Percentiles rank a stretch among this genome's conserved stretches.
These are phyloP conservation scores for Saksenaea vasiformis DNA, from an alignment of 371 early-diverging fungal species.

Conservation along the genomic window DNA sequence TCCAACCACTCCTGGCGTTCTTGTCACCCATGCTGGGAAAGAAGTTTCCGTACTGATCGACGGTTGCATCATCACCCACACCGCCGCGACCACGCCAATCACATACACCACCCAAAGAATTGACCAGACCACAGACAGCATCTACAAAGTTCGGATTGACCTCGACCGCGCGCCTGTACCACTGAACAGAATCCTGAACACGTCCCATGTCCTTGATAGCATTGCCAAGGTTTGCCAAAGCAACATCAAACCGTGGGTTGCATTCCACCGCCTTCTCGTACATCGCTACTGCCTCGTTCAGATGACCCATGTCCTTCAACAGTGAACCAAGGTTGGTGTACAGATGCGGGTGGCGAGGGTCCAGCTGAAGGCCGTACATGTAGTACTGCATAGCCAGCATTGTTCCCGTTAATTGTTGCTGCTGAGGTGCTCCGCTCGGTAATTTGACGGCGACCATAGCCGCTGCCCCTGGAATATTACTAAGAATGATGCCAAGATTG, in stretches of 20 bases:
- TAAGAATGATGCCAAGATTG: constrained; percentile 84
- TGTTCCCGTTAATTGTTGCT: constrained; percentile 60
- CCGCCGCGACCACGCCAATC: constrained; percentile 86
- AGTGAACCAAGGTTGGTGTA: constrained; percentile 90
- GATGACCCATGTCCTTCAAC: constrained; percentile 85
- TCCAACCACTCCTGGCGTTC: constrained; percentile 65
- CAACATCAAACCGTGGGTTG: constrained; percentile 88
- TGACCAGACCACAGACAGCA: constrained; percentile 89
- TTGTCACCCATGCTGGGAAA: constrained; percentile 19
- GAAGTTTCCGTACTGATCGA: constrained; percentile 40
- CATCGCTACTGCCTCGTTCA: constrained; percentile 82
- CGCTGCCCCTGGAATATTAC: constrained; percentile 66
- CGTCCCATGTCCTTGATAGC: constrained; percentile 88
- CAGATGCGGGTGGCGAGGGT: constrained; percentile 85
- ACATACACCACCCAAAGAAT: constrained; percentile 85
- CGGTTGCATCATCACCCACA: constrained; percentile 45
- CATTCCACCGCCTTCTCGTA: constrained; percentile 88
- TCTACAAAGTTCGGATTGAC: constrained; percentile 91
- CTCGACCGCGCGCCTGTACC: constrained; percentile 84
- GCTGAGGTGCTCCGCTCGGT: constrained; percentile 16
- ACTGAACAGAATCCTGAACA: constrained; percentile 85
- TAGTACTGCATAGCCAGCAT: constrained; percentile 83
- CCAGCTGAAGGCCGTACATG: constrained; percentile 82
- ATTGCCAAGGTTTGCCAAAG: constrained; percentile 89
- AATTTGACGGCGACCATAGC: constrained; percentile 53